Evolutionary conservation across 139 green algal genomes (phyloP).

Genomic region (Chlamydomonas sphaeroides): DNA sequence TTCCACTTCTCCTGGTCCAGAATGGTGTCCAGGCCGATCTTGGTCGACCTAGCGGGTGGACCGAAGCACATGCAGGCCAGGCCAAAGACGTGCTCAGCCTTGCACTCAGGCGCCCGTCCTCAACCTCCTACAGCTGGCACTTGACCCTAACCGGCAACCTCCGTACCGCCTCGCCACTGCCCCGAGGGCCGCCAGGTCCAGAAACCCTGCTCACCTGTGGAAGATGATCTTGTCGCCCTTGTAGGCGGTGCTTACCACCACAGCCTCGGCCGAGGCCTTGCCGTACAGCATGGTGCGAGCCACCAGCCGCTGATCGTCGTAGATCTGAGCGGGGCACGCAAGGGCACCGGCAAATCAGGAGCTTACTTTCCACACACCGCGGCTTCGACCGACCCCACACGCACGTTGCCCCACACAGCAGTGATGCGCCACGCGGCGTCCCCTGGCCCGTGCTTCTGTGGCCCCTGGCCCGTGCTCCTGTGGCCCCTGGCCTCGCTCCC

Average conservation of each 20-base stretch:
- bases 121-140: too few relatives aligned
- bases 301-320: constrained; percentile 65
- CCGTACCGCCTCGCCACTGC: too few relatives aligned
- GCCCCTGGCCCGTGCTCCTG: too few relatives aligned
- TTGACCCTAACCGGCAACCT: too few relatives aligned
- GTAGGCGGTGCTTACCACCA: constrained; percentile 34
- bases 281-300: constrained; percentile 47
- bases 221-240: constrained; percentile 42
- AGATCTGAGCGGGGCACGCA: constrained; percentile 14
- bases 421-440: too few relatives aligned
- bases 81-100: not conserved
- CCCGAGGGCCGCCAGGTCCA: too few relatives aligned
- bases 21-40: constrained; percentile 70
- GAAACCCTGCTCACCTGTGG: too few relatives aligned
- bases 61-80: not conserved
- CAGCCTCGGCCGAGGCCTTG: not conserved
- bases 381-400: too few relatives aligned
- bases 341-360: not conserved
- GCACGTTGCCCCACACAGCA: too few relatives aligned
- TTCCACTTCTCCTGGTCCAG: constrained; percentile 66
- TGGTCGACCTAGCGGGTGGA: constrained; percentile 57
- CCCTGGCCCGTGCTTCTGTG: too few relatives aligned
- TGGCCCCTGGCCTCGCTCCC: too few relatives aligned
- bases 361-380: too few relatives aligned
- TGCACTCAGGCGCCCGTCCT: not conserved